Evolutionary conservation across 2,329 filamentous ascomycete species (phyloP).

Genomic region (Beauveria varroae): DNA sequence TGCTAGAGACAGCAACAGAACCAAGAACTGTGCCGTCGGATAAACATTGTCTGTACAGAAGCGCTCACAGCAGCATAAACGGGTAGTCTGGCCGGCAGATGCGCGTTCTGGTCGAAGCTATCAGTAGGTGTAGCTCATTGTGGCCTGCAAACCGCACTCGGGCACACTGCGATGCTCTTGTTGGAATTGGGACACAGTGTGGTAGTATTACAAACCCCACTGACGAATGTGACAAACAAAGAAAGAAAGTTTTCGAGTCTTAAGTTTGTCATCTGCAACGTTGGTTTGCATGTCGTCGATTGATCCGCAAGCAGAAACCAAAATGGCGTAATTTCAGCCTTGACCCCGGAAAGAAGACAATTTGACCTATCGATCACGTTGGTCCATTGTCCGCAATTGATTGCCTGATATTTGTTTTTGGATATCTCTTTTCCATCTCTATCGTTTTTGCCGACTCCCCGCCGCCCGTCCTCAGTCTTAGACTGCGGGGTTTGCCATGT

Average conservation of each 20-base stretch:
- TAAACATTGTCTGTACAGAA: background rate
- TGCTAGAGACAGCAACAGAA: no score
- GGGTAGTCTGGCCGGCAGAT: background rate
- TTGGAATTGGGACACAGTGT: background rate
- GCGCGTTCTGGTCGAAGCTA: background rate
- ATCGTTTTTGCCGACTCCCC: background rate
- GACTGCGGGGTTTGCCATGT: constrained; percentile 16
- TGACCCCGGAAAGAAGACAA: background rate
- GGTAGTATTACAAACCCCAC: background rate
- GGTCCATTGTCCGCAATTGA: background rate
- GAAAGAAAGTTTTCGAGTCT: background rate
- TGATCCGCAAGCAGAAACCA: background rate
- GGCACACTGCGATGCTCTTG: background rate
- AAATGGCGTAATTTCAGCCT: background rate
- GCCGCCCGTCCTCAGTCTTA: background rate
- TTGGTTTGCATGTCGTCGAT: background rate
- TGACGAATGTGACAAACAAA: background rate
- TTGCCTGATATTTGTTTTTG: no score
- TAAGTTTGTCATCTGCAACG: background rate
- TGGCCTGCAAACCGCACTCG: no score
- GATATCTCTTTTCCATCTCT: background rate
- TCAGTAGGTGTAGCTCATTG: no score
- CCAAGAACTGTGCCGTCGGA: background rate
- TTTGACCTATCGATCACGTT: no score
- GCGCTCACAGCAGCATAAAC: background rate